Evolutionary conservation across 2,329 filamentous ascomycete species (phyloP).

Genomic region (Nigrograna mackinnonii): DNA sequence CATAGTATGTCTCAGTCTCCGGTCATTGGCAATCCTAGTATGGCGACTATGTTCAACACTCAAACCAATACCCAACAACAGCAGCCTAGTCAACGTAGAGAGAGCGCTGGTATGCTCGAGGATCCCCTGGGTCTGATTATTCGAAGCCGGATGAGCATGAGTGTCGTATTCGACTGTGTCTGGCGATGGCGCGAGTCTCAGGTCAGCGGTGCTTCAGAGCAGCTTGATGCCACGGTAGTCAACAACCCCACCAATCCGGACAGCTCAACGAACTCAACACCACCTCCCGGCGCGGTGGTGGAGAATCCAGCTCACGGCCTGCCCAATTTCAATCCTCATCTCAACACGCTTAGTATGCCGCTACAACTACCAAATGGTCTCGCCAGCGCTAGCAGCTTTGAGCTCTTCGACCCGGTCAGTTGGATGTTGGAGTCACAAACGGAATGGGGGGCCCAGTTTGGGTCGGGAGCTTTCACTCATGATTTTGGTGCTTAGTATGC

Average conservation of each 20-base stretch:
- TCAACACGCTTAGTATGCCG: conserved; percentile 45
- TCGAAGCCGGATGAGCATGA: conserved; percentile 84
- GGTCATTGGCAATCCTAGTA: conserved; percentile 32
- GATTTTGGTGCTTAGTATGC: conserved; percentile 33
- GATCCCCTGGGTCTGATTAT: conserved; percentile 79
- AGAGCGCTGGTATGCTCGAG: conserved; percentile 53
- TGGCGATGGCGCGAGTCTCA: conserved; percentile 81
- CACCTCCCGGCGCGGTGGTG: conserved; percentile 51
- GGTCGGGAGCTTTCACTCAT: conserved; percentile 27
- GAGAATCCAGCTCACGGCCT: conserved; percentile 37
- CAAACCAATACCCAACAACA: conserved; percentile 24
- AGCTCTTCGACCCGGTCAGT: conserved; percentile 89
- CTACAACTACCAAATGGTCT: conserved; percentile 65
- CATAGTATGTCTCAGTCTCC: conserved; percentile 42
- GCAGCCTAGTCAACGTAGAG: conserved; percentile 24
- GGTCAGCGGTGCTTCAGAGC: conserved; percentile 49
- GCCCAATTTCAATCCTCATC: conserved; percentile 40
- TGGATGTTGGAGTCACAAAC: conserved; percentile 85
- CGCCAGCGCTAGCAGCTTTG: conserved; percentile 46
- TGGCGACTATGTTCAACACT: conserved; percentile 37
- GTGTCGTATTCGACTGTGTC: conserved; percentile 80
- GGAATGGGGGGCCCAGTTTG: conserved; percentile 33
- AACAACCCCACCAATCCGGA: conserved; percentile 88
- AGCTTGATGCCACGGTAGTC: conserved; percentile 68
- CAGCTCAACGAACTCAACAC: conserved; percentile 64